These are phyloP conservation scores for Volvox africanus DNA, from an alignment of 139 green algal genomes.

Conservation along the genomic window DNA sequence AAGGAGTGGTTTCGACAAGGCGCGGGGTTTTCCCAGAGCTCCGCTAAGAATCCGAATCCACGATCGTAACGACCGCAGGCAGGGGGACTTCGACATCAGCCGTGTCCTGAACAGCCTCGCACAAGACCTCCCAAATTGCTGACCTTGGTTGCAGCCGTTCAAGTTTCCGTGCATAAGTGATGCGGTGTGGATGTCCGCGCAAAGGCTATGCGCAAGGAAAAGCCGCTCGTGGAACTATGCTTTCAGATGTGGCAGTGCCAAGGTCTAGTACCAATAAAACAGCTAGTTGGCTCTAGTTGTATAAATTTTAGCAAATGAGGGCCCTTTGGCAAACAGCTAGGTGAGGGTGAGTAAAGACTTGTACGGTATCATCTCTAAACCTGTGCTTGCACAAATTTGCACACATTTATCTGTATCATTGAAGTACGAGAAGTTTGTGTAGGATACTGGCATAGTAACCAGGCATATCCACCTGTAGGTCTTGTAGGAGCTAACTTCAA, in stretches of 20 bases:
- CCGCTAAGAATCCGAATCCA: conserved; percentile 32
- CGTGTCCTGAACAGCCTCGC: neutral
- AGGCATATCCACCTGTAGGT: too few species aligned
- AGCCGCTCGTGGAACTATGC: neutral
- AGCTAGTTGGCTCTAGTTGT: too few species aligned
- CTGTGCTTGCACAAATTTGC: too few species aligned
- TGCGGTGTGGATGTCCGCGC: neutral
- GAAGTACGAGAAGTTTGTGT: too few species aligned
- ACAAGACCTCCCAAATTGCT: neutral
- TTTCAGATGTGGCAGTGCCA: neutral
- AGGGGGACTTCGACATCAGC: neutral
- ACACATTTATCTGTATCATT: too few species aligned
- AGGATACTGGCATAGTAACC: too few species aligned
- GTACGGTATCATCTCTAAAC: too few species aligned
- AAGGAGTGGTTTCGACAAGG: conserved; percentile 30
- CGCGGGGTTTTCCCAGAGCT: neutral
- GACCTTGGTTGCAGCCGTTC: neutral
- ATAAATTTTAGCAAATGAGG: too few species aligned
- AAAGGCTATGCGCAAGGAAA: neutral
- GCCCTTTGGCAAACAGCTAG: too few species aligned
- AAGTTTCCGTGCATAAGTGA: neutral
- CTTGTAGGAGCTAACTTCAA: too few species aligned
- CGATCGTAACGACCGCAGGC: neutral
- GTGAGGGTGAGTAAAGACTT: too few species aligned
- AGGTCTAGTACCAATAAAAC: too few species aligned